phyloP scores from a whole-genome alignment of 2,329 filamentous ascomycete species.

The Talaromyces piceae region DNA sequence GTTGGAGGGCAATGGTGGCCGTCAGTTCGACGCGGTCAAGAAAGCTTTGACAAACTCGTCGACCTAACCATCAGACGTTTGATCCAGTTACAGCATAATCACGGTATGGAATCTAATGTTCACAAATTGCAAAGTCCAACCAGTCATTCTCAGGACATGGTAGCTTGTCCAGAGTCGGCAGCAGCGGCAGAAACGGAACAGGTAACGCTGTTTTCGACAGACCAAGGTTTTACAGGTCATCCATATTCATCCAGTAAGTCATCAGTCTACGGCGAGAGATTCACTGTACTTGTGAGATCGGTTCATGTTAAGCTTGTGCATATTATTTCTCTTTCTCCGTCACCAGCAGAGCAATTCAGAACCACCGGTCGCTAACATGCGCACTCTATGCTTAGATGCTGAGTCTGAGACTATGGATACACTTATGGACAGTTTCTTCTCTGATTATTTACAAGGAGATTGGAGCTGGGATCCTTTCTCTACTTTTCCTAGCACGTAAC shows the following conservation, averaged over 20 bases:
- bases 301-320: too few species aligned
- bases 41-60: conserved; percentile 25
- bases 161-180: neutral
- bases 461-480: conserved; percentile 22
- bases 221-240: neutral
- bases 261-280: neutral
- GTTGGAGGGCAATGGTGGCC: conserved; percentile 38
- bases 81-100: conserved; percentile 10
- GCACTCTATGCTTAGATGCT: neutral
- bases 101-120: neutral
- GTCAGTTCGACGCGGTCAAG: conserved; percentile 25
- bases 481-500: neutral
- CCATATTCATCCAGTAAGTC: neutral
- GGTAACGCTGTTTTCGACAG: neutral
- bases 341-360: neutral
- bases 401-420: conserved; percentile 14
- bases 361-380: neutral
- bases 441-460: conserved; percentile 18
- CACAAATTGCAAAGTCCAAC: neutral
- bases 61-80: conserved; percentile 21
- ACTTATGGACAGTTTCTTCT: conserved; percentile 18
- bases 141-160: neutral
- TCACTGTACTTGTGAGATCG: too few species aligned
- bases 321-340: neutral
- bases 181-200: neutral